A percentile compares a stretch with the other conserved stretches of the same genome.
phyloP scores from a whole-genome alignment of 1,139 yeast species.

The Candida frijolesensis region DNA sequence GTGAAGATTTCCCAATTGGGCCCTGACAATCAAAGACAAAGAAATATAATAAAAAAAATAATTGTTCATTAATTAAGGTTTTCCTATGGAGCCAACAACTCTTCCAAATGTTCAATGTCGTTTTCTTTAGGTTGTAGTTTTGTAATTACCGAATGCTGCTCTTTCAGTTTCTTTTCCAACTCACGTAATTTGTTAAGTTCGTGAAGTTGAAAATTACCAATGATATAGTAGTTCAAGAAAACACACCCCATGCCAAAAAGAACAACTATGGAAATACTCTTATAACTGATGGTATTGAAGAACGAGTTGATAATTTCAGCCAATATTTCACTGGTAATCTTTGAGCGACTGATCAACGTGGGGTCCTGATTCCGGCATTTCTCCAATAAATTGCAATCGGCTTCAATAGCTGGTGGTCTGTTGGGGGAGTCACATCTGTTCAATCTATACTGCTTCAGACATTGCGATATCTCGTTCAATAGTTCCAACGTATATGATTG shows the following conservation, averaged over 20 bases:
- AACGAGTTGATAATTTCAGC: constrained; percentile 83
- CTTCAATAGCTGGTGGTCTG: constrained; percentile 73
- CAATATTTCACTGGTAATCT: constrained; percentile 77
- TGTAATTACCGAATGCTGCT: not conserved
- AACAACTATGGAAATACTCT: constrained; percentile 48
- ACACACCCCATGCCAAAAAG: not conserved
- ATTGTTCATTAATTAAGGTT: not conserved
- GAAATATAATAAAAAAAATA: not conserved
- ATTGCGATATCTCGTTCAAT: constrained; percentile 65
- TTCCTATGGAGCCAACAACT: not conserved
- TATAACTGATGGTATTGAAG: constrained; percentile 74
- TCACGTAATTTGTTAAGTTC: constrained; percentile 1
- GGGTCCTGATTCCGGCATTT: constrained; percentile 90
- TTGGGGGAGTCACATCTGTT: constrained; percentile 62
- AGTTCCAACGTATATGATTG: constrained; percentile 64
- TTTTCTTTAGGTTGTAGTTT: not conserved
- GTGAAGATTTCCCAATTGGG: not conserved
- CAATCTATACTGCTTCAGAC: constrained; percentile 68
- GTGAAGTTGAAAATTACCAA: constrained; percentile 3
- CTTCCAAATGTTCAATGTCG: not conserved
- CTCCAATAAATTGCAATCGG: constrained; percentile 75
- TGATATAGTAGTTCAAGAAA: constrained; percentile 2
- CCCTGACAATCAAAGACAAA: not conserved
- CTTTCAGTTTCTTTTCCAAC: constrained; percentile 1
- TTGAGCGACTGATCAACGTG: constrained; percentile 70